Conservation (phyloP, 495 filamentous ascomycete genomes). For the Podospora anserina region DNA sequence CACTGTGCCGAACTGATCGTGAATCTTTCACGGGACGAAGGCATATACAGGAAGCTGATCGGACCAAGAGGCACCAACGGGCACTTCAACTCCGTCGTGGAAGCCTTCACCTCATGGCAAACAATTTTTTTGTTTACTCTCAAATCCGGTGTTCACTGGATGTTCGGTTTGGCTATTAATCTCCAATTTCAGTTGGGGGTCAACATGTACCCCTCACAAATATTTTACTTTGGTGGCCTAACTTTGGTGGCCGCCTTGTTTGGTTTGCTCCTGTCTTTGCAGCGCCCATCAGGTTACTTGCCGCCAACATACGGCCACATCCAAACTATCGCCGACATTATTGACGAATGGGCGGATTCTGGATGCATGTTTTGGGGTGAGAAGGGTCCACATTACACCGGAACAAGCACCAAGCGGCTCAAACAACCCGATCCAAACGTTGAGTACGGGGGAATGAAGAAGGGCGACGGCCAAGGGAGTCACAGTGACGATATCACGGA, state of each 20-base stretch:
- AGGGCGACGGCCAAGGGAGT: background rate
- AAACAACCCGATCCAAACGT: slow-evolving; percentile 24
- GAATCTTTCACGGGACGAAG: slow-evolving; percentile 47
- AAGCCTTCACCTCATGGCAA: slow-evolving; percentile 43
- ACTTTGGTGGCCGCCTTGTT: slow-evolving; percentile 36
- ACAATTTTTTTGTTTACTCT: slow-evolving; percentile 40
- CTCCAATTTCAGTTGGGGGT: slow-evolving; percentile 34
- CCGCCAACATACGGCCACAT: slow-evolving; percentile 46
- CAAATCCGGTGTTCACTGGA: slow-evolving; percentile 47
- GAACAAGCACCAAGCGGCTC: slow-evolving; percentile 23
- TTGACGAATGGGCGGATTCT: slow-evolving; percentile 44
- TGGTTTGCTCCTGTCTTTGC: slow-evolving; percentile 36
- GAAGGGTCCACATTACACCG: slow-evolving; percentile 28
- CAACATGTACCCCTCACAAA: slow-evolving; percentile 37
- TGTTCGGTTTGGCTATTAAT: slow-evolving; percentile 42
- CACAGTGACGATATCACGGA: background rate
- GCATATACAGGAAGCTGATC: slow-evolving; percentile 35
- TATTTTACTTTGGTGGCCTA: slow-evolving; percentile 38
- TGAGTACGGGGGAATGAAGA: slow-evolving; percentile 22
- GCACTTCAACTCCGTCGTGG: slow-evolving; percentile 34
- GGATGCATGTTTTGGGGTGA: slow-evolving; percentile 46
- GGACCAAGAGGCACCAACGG: slow-evolving; percentile 32
- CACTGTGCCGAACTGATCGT: slow-evolving; percentile 48
- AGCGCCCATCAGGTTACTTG: slow-evolving; percentile 37
- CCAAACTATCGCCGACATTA: slow-evolving; percentile 43